These are phyloP conservation scores for Tolypocladium nubicola DNA, from an alignment of 2,329 filamentous ascomycete species.

Conservation along the genomic window DNA sequence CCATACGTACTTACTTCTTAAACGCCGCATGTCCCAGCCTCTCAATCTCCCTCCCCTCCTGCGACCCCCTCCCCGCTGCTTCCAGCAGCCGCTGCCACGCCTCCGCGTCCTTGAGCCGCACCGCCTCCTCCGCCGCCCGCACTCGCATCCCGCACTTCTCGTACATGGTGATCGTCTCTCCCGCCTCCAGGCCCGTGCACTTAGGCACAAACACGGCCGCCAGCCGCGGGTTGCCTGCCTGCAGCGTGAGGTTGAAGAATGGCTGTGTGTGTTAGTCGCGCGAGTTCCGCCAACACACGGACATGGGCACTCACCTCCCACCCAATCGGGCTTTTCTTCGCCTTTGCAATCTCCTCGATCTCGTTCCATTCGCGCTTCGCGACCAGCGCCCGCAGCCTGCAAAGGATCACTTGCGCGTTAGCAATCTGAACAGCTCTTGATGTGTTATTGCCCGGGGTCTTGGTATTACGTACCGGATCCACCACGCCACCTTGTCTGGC, in stretches of 20 bases:
- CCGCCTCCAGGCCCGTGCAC: conserved; percentile 59
- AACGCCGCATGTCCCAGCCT: conserved; percentile 55
- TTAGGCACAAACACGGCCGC: conserved; percentile 81
- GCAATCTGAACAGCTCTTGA: neutral
- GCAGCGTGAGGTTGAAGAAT: conserved; percentile 82
- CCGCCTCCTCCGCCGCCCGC: conserved; percentile 85
- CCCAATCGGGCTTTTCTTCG: conserved; percentile 81
- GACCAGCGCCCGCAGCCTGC: conserved; percentile 73
- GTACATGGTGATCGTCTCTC: conserved; percentile 81
- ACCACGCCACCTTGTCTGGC: conserved; percentile 82
- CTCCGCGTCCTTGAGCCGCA: conserved; percentile 67
- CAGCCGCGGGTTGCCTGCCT: conserved; percentile 81
- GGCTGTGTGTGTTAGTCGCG: conserved; percentile 40
- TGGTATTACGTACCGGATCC: conserved; percentile 48
- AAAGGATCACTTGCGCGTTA: neutral
- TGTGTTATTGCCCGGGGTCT: neutral
- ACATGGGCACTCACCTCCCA: conserved; percentile 63
- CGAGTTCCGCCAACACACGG: neutral
- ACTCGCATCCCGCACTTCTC: conserved; percentile 86
- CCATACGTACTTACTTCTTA: conserved; percentile 21
- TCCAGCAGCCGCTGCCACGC: conserved; percentile 63
- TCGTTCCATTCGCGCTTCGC: conserved; percentile 87
- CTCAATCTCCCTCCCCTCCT: conserved; percentile 70
- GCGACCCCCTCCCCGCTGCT: conserved; percentile 59
- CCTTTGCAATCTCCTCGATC: conserved; percentile 72